Percentiles rank a stretch among this genome's conserved stretches.
These are phyloP conservation scores for Blastobotrys arbuscula DNA, from an alignment of 1,139 yeast species.

Conservation along the genomic window DNA sequence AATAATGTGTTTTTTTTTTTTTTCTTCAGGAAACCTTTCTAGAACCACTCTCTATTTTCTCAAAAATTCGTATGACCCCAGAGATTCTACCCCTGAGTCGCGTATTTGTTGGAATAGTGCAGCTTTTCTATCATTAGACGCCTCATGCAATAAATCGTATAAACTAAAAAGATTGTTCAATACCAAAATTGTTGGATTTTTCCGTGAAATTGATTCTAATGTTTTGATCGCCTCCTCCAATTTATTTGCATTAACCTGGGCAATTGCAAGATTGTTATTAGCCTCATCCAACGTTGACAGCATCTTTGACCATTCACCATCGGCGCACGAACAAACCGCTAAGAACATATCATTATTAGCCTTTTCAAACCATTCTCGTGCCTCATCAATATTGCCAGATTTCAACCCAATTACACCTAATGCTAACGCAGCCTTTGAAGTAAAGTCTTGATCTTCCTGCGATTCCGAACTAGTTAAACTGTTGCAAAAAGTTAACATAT, in stretches of 20 bases:
- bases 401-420: constrained; percentile 27
- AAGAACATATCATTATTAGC: constrained; percentile 16
- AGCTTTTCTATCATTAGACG: constrained; percentile 14
- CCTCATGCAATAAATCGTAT: constrained; percentile 27
- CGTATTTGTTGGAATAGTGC: constrained; percentile 4
- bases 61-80: constrained; percentile 11
- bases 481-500: constrained; percentile 16
- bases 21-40: neutral
- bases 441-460: constrained; percentile 15
- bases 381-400: constrained; percentile 29
- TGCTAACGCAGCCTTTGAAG: constrained; percentile 19
- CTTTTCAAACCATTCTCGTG: constrained; percentile 28
- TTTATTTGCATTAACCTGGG: constrained; percentile 35
- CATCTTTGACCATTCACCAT: constrained; percentile 27
- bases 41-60: neutral
- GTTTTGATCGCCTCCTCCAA: constrained; percentile 41
- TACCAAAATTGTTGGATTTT: constrained; percentile 16
- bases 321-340: constrained; percentile 28
- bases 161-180: constrained; percentile 28
- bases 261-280: constrained; percentile 25
- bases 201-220: constrained; percentile 27
- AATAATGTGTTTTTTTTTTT: neutral
- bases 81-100: constrained; percentile 9
- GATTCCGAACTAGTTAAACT: constrained; percentile 8
- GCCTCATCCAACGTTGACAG: constrained; percentile 13